Evolutionary conservation across 2,329 filamentous ascomycete genomes (phyloP).

Genomic region (Aspergillus transmontanensis): DNA sequence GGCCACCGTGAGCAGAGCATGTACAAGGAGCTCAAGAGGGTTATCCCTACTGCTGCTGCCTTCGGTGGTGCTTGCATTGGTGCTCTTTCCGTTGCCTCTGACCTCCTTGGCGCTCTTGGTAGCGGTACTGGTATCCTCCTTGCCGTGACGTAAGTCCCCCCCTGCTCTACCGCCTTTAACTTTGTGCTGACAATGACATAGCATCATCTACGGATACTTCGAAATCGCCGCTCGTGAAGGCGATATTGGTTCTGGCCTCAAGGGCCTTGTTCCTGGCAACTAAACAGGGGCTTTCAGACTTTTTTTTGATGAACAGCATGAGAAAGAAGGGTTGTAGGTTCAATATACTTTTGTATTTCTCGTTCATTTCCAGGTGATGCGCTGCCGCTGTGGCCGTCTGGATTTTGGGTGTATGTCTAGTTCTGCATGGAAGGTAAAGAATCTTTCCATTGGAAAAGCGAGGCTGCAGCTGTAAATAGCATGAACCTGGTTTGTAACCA

Average conservation of each 20-base stretch:
- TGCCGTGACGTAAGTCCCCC: slow-evolving; percentile 84
- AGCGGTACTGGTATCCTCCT: slow-evolving; percentile 97
- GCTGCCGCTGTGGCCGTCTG: slow-evolving; percentile 24
- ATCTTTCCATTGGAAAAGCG: slow-evolving; percentile 13
- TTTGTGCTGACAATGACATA: slow-evolving; percentile 46
- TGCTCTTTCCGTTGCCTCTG: slow-evolving; percentile 90
- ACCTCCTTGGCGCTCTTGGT: slow-evolving; percentile 92
- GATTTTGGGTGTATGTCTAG: slow-evolving; percentile 22
- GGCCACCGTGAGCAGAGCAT: slow-evolving; percentile 99
- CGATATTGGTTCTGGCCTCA: slow-evolving; percentile 75
- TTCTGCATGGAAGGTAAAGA: slow-evolving; percentile 13
- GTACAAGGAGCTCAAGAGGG: slow-evolving; percentile 99
- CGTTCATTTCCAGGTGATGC: slow-evolving; percentile 30
- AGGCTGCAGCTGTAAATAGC: slow-evolving; percentile 32
- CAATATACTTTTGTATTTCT: slow-evolving; percentile 31
- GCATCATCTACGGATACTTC: slow-evolving; percentile 99
- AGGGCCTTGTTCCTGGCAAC: slow-evolving; percentile 62
- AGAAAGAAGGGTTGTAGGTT: slow-evolving; percentile 27
- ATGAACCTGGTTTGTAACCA: slow-evolving; percentile 38
- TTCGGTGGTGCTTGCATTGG: slow-evolving; percentile 99
- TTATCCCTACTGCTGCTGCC: slow-evolving; percentile 96
- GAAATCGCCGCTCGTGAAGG: slow-evolving; percentile 99
- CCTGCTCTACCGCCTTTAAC: neutral
- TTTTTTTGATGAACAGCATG: slow-evolving; percentile 37
- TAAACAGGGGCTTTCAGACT: slow-evolving; percentile 29